Conservation (phyloP, 169 alveolate species). For the Theileria annulata region DNA sequence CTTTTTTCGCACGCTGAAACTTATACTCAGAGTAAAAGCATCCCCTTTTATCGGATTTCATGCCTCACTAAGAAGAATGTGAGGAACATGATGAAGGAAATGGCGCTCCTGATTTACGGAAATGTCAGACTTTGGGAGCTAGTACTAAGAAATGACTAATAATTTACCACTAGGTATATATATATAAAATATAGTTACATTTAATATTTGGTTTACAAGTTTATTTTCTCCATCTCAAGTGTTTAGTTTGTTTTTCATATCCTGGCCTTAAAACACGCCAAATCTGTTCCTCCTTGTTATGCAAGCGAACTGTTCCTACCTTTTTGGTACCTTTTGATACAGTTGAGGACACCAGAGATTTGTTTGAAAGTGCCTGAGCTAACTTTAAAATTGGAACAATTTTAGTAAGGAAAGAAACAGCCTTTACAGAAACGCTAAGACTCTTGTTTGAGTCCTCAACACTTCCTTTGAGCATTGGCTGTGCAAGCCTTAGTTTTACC, state of each 20-base stretch:
- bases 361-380: slow-evolving; percentile 49
- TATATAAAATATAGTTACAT: background rate
- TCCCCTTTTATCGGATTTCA: slow-evolving; percentile 54
- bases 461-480: slow-evolving; percentile 39
- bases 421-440: slow-evolving; percentile 44
- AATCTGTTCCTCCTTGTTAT: slow-evolving; percentile 65
- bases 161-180: background rate
- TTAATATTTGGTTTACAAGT: background rate
- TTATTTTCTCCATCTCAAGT: slow-evolving; percentile 77
- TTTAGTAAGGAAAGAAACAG: slow-evolving; percentile 36
- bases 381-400: slow-evolving; percentile 42
- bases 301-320: slow-evolving; percentile 22
- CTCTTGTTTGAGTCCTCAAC: slow-evolving; percentile 35
- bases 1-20: slow-evolving; percentile 51
- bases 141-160: slow-evolving; percentile 28
- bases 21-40: slow-evolving; percentile 43
- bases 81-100: slow-evolving; percentile 46
- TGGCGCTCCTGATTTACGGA: slow-evolving; percentile 59
- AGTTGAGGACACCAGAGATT: slow-evolving; percentile 46
- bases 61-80: slow-evolving; percentile 26
- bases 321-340: background rate
- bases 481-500: slow-evolving; percentile 53
- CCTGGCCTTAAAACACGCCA: slow-evolving; percentile 85
- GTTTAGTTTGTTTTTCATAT: slow-evolving; percentile 79
- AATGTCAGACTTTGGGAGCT: slow-evolving; percentile 64